Evolutionary conservation across 2,329 filamentous ascomycete genomes (phyloP), one percentile per base, ranked within the genome.

Genomic region (Colletotrichum sp.): DNA sequence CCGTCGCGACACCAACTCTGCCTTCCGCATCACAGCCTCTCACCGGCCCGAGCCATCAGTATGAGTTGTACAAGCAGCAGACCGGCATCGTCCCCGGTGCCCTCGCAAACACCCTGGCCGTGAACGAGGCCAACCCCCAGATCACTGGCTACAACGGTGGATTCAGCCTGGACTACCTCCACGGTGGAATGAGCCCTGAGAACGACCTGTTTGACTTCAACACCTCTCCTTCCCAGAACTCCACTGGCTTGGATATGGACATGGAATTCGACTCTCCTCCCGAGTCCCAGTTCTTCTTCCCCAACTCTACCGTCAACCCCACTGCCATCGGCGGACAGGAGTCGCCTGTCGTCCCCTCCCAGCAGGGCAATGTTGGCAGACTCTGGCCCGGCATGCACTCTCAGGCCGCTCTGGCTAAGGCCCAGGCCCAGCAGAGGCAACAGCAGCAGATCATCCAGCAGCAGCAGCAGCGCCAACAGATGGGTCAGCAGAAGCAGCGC

Each of bases 311-410:
- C 24, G 83, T 98, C 78, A 93, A 98, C 85, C 95, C 95, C 2
- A 95, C 90, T 83, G 92, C 90, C 73, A 92, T 97, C 77, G 91
- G 88, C 68, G 88, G 89, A 65, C 89, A 94, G 82, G 92, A 94
- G 80, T 84, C 86, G 2, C 90, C 85, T 7, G 83, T 84, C 12
- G 77, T 86, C 64, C 86, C 87, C 75, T 86, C 87, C 1, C 87
- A 91, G 76, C 87, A 90, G 44, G 87, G 86, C 82, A 90, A 86
- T 75, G 90, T 93, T 68, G 94, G 95, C 78, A 93, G 96, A 78
- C 93, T 98, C 80, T 98, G 95, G 89, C 96, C 96, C 15, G 96
- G 96, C 69, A 97, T 98, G 90, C 96, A 99, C 86, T 95, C 96
- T 81, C 95, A 96, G 85, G 94, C 96, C 85, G 96, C 95, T 66